Evolutionary conservation across 495 filamentous ascomycete genomes (phyloP).

Genomic region (Aspergillus mulundensis): DNA sequence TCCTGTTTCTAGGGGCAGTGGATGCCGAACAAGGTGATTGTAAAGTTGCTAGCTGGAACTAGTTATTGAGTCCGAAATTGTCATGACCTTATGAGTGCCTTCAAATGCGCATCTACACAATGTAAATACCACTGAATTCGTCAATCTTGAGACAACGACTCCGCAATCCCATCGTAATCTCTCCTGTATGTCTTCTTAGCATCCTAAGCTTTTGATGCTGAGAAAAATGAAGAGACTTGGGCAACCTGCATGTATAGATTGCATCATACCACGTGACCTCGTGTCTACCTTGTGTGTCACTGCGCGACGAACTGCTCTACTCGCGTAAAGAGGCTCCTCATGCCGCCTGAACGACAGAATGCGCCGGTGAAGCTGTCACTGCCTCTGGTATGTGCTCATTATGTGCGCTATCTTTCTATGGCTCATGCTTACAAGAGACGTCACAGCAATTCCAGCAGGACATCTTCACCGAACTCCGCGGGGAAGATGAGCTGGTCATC

Average conservation of each 20-base stretch:
- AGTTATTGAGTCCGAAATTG: background rate
- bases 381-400: constrained; percentile 61
- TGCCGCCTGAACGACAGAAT: constrained; percentile 55
- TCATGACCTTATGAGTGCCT: background rate
- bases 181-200: too few species aligned
- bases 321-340: constrained; percentile 40
- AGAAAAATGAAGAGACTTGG: too few species aligned
- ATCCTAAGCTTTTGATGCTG: too few species aligned
- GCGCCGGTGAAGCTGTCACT: constrained; percentile 87
- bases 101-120: too few species aligned
- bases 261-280: constrained; percentile 41
- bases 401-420: background rate
- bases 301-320: constrained; percentile 12
- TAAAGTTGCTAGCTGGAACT: background rate
- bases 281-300: constrained; percentile 14
- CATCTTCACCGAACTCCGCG: constrained; percentile 82
- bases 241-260: constrained; percentile 12
- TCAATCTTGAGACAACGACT: background rate
- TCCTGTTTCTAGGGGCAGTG: background rate
- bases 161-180: too few species aligned
- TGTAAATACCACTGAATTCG: background rate
- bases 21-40: background rate
- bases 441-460: constrained; percentile 77
- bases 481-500: constrained; percentile 89
- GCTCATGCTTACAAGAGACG: constrained; percentile 13